phyloP scores from a whole-genome alignment of 257 asterid species.

The Solanum virginianum region DNA sequence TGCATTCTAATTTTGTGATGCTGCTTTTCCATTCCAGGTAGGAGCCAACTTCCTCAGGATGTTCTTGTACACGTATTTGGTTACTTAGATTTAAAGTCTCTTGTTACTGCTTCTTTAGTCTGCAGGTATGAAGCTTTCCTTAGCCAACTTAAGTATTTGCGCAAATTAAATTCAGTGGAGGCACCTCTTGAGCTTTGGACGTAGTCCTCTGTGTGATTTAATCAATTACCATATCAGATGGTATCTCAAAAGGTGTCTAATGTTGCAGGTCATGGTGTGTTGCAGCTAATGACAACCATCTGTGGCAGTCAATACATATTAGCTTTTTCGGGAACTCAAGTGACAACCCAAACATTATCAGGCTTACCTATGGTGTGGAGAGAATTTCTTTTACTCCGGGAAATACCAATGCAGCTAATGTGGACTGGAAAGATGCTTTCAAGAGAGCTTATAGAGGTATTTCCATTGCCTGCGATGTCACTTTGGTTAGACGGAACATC shows the following conservation, averaged over 20 bases:
- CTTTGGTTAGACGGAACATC: neutral
- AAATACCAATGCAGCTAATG: neutral
- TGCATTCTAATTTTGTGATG: neutral
- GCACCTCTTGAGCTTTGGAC: neutral
- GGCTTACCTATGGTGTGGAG: neutral
- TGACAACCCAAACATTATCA: neutral
- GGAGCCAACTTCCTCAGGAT: conserved; percentile 45
- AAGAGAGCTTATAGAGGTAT: conserved; percentile 37
- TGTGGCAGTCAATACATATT: conserved; percentile 47
- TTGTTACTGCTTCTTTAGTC: conserved; percentile 58
- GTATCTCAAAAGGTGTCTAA: neutral
- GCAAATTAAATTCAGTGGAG: neutral
- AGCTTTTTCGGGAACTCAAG: conserved; percentile 23
- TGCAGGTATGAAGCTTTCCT: conserved; percentile 36
- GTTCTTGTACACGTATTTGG: conserved; percentile 53
- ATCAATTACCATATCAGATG: neutral
- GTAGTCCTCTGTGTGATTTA: neutral
- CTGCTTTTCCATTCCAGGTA: conserved; percentile 27
- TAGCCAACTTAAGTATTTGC: neutral
- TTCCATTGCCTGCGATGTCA: neutral
- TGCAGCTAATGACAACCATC: conserved; percentile 53
- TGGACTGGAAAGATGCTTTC: conserved; percentile 39
- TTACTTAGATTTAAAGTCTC: conserved; percentile 57
- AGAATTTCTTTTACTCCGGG: neutral
- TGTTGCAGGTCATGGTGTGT: conserved; percentile 57